These are phyloP conservation scores for Marchantia paleacea DNA, from an alignment of 225 moss, liverwort and hornwort species.

Conservation along the genomic window DNA sequence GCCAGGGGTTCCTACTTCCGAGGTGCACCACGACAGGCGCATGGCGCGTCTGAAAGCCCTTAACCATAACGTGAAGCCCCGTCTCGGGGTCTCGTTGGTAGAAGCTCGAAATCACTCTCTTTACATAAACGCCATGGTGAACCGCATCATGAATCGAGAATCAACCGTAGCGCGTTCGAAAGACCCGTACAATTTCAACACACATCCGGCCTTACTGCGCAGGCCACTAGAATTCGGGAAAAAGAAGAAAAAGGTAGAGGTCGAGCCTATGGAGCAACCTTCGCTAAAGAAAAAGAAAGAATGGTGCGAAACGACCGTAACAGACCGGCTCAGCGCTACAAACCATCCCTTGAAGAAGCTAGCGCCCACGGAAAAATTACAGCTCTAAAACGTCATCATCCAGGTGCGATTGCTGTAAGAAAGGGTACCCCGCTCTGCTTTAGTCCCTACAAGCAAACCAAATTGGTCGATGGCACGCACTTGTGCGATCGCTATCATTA, in stretches of 20 bases:
- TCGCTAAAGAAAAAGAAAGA: background rate
- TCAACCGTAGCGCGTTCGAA: constrained; percentile 18
- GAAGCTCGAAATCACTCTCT: constrained; percentile 31
- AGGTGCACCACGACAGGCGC: background rate
- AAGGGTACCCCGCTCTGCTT: constrained; percentile 33
- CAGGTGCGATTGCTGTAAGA: constrained; percentile 12
- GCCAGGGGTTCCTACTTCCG: constrained; percentile 32
- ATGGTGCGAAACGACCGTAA: constrained; percentile 26
- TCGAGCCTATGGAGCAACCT: background rate
- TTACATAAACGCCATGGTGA: constrained; percentile 36
- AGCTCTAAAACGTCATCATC: background rate
- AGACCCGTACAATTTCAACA: constrained; percentile 31
- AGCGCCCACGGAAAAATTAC: background rate
- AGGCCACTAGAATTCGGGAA: background rate
- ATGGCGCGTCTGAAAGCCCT: constrained; percentile 13
- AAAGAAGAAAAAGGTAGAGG: background rate
- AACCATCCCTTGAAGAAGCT: constrained; percentile 4
- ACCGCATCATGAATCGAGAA: constrained; percentile 26
- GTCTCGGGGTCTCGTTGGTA: constrained; percentile 24
- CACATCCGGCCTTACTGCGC: constrained; percentile 36
- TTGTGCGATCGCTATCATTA: background rate
- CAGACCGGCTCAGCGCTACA: background rate
- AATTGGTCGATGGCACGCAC: constrained; percentile 33
- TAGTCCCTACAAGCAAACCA: constrained; percentile 33
- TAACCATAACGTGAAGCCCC: constrained; percentile 32